Conservation (phyloP, 305 asterid species). For the Solanum hybrid region DNA sequence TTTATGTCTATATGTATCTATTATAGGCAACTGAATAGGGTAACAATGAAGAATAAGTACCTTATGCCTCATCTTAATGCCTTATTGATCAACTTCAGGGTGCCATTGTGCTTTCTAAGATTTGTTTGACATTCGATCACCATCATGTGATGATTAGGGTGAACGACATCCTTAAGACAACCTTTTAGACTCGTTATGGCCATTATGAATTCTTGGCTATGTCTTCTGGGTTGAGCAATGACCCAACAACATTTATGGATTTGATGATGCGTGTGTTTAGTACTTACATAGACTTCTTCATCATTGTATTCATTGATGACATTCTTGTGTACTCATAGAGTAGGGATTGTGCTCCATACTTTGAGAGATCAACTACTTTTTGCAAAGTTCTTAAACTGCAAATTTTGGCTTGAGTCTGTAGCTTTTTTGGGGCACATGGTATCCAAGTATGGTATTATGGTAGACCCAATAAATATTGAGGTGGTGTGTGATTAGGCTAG, state of each 20-base stretch:
- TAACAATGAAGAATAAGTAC: not conserved
- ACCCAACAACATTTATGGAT: not conserved
- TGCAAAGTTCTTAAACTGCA: not conserved
- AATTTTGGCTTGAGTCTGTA: not conserved
- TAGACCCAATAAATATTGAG: not conserved
- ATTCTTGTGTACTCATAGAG: not conserved
- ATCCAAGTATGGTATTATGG: not conserved
- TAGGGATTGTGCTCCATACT: not conserved
- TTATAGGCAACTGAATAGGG: not conserved
- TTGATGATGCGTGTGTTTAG: not conserved
- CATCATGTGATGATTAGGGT: not conserved
- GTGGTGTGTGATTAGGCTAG: not conserved
- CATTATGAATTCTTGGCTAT: not conserved
- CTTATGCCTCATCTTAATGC: not conserved
- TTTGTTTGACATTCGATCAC: not conserved
- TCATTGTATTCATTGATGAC: not conserved
- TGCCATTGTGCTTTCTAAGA: not conserved
- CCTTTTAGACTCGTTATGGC: not conserved
- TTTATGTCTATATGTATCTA: not conserved
- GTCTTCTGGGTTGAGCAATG: not conserved
- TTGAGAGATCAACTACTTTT: not conserved
- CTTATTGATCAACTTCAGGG: not conserved
- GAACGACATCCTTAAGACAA: not conserved
- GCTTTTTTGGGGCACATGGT: not conserved
- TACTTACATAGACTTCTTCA: not conserved